Base-by-base conservation (phyloP, 2,329 filamentous ascomycete genomes). In the Sclerotinia sclerotiorum region DNA sequence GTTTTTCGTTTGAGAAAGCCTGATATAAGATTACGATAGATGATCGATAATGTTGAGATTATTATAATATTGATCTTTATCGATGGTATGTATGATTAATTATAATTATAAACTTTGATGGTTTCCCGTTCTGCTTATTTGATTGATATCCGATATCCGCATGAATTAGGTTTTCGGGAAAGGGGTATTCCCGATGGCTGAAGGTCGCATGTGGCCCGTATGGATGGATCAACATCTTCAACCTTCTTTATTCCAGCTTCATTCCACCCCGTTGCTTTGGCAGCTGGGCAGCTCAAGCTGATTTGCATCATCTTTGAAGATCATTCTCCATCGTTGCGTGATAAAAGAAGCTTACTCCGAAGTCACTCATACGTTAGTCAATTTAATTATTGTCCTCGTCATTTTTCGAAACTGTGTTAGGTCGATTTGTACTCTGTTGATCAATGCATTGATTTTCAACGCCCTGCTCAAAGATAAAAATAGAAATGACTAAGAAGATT, bases 401-500 rank as follows among this genome's bases (percentile, higher is more conserved):
- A 65, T 32, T 51, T 46, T 19, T 32, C 27, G 39, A 29, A 46
- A 63, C 32, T 32, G 19, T 21, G 10, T 27, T 42, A 57, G 15
- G 21, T 42, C 21, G 58, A 49, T 39, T 27, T 32, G 17, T 32
- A 29, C 7, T 56, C 24, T 3, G 24, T 49, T 49, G 62, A 35
- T 56, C 62, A 44, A 56, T 56, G 62, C 49, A 55, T 52, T 46
- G 11, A 55, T 29, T 21, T 55, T 44, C 62, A 56, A 44, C n/a
- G 46, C n/a, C n/a, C 8, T 35, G 42, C 17, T 19, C 7, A 44
- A 29, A 35, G 62, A 29, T 52, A 51, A 39, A 65, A 65, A 65
- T 54, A 65, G 48, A 65, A 44, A 55, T 42, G 35, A 6, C 61
- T 55, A n/a, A 27, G 32, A 64, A 52, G 61, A 54, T 64, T 54